Conservation (phyloP, 805 yeast species). For the Brettanomyces custersianus region DNA sequence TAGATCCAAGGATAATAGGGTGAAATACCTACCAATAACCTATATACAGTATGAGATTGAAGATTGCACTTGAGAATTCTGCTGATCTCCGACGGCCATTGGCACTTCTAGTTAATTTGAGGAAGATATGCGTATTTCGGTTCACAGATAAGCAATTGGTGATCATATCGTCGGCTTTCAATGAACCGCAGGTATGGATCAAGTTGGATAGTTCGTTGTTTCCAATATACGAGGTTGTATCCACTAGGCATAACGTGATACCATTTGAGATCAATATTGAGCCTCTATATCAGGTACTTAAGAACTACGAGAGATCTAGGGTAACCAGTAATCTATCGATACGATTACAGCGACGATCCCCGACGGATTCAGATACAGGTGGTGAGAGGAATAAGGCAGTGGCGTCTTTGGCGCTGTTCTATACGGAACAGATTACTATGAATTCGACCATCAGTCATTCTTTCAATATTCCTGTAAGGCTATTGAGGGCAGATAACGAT, state of each 20-base stretch:
- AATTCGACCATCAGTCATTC: constrained; percentile 49
- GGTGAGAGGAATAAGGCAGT: constrained; percentile 20
- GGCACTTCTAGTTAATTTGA: constrained; percentile 27
- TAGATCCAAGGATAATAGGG: background rate
- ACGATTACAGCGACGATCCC: constrained; percentile 37
- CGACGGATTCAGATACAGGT: constrained; percentile 4
- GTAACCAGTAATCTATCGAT: constrained; percentile 39
- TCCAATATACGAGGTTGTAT: constrained; percentile 40
- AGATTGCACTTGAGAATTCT: constrained; percentile 16
- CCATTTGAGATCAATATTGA: constrained; percentile 57
- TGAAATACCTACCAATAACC: background rate
- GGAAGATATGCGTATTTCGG: constrained; percentile 48
- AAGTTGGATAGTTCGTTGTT: constrained; percentile 39
- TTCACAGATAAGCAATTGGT: constrained; percentile 42
- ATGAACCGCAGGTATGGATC: constrained; percentile 66
- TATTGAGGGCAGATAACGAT: constrained; percentile 47
- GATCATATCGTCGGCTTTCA: constrained; percentile 41
- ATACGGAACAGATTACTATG: constrained; percentile 35
- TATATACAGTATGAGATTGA: constrained; percentile 17
- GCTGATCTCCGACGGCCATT: constrained; percentile 17
- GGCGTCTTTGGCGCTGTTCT: constrained; percentile 48
- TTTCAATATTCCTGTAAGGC: constrained; percentile 61
- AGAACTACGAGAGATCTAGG: constrained; percentile 45
- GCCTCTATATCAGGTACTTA: constrained; percentile 46
- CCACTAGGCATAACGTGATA: constrained; percentile 44